Base-by-base conservation (phyloP, 2,329 filamentous ascomycete species). In the Trichothecium roseum region DNA sequence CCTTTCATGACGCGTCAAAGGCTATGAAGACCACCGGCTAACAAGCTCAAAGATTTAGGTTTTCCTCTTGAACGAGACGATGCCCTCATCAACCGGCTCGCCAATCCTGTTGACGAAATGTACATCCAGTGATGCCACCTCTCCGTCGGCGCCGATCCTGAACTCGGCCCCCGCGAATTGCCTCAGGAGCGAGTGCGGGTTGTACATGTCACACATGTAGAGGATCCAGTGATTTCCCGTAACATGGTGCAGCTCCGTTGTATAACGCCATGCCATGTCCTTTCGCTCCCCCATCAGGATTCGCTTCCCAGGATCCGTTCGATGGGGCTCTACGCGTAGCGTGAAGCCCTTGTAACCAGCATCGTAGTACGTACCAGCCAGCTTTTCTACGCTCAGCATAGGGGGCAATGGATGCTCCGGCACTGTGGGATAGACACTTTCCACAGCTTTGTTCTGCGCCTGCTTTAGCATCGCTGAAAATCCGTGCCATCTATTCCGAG, bases 351-450 rank as follows among this genome's bases (percentile, higher is more conserved):
- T 50, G 47, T 68, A 69, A 4, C 55, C 64, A 2, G 57, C 54
- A 36, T 69, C 55, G 40, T 49, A 58, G 42, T 69, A 72, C 2
- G 53, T 62, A 3, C 68, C 68, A 2, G 47, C 43, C 15, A 55
- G 38, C 2, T 46, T 40, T 40, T 61, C 60, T 26, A 46, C 45
- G 13, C 45, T 39, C 4, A 67, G 43, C 0, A 60, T 54, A 13
- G 50, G 51, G 4, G 60, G 58, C 20, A 61, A 32, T 1, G 55
- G 48, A 13, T 55, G 54, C 3, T 50, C 28, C 1, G 61, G 55
- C 4, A 54, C 52, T 6, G 54, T 32, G 0, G 64, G 63, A 40
- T 60, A 69, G 24, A 60, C 44, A 2, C 42, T 41, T 5, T 60
- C 47, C 2, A 56, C 41, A 2, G 55, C 55, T 2, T 54, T 53